Evolutionary conservation across 192 early-diverging fungal genomes (phyloP).

Genomic region (Phlyctochytrium arcticum): DNA sequence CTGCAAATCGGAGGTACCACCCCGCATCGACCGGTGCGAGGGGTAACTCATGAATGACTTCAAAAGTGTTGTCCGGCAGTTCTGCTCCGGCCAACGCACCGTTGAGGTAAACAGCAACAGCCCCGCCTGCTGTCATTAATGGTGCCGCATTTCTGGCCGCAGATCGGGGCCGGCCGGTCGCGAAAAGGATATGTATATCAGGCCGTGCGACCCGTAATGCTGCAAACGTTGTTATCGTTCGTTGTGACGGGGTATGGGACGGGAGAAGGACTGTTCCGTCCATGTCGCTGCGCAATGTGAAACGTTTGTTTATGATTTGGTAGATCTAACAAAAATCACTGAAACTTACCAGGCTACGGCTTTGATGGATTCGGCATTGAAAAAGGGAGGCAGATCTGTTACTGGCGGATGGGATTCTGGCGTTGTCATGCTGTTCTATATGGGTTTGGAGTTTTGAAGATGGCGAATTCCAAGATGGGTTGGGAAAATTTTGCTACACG

Average conservation of each 20-base stretch:
- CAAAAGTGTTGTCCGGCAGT: not conserved
- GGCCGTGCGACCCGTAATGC: not conserved
- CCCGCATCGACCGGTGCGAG: not conserved
- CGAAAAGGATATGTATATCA: slow-evolving; percentile 4
- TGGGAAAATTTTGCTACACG: too few species aligned
- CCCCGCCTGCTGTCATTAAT: not conserved
- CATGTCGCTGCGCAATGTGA: slow-evolving; percentile 1
- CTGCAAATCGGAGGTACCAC: not conserved
- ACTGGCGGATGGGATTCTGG: not conserved
- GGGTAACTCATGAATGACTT: not conserved
- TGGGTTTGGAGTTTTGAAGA: too few species aligned
- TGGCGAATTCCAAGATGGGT: too few species aligned
- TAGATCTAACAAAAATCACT: not conserved
- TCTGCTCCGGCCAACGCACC: not conserved
- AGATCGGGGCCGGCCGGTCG: not conserved
- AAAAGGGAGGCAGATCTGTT: not conserved
- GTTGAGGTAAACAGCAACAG: not conserved
- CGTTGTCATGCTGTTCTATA: not conserved
- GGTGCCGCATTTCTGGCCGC: not conserved
- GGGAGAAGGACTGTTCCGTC: not conserved
- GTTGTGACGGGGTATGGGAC: not conserved
- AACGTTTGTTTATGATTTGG: not conserved
- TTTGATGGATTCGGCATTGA: not conserved
- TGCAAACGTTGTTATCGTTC: not conserved
- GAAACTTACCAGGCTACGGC: not conserved